Base-by-base conservation (phyloP, 306 rosid genomes). In the Vicia sativa region DNA sequence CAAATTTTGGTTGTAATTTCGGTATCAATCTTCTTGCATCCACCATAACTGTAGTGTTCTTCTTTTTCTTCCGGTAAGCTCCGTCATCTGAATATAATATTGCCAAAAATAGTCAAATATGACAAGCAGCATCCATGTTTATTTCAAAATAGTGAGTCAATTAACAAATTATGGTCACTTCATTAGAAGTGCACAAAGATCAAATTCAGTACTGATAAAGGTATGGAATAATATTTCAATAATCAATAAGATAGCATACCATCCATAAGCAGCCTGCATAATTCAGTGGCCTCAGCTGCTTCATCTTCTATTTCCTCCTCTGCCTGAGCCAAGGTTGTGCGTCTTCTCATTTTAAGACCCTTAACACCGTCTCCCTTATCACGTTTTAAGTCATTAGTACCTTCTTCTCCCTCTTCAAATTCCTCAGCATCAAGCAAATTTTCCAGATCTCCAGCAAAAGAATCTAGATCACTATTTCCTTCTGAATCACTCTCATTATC, bases 401-500 rank as follows among this genome's bases (percentile, higher is more conserved):
- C 96, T 56, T 83, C 91, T 31, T 74, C 88, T 46, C 81, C 96
- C 71, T 89, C 96, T 80, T 93, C 96, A 81, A 72, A 86, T 82
- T 87, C 98, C 83, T 90, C 98, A 45, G 96, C 96, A 82, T 93
- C 98, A 75, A 93, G 98, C 67, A 93, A 84, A 80, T 90, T 93
- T 78, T 93, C 98, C 55, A 93, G 83, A 83, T 93, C 98, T 54
- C 98, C 98, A 49, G 98, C 97, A 86, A 90, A 93, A 64, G 97
- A 93, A 85, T 93, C 98, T 16, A 93, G 82, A 78, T 93, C 98
- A 57, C 98, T 93, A 71, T 93, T 90, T 68, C 76, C 96, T 76
- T 93, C 98, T 25, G 96, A 92, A 74, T 93, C 98, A 12, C 96
- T 90, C 74, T 86, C 98, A 58, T 87, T 84, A 79, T 90, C 96